These are phyloP conservation scores for Metroxylon sagu DNA, from an alignment of 176 grass and related monocot species.

Conservation along the genomic window DNA sequence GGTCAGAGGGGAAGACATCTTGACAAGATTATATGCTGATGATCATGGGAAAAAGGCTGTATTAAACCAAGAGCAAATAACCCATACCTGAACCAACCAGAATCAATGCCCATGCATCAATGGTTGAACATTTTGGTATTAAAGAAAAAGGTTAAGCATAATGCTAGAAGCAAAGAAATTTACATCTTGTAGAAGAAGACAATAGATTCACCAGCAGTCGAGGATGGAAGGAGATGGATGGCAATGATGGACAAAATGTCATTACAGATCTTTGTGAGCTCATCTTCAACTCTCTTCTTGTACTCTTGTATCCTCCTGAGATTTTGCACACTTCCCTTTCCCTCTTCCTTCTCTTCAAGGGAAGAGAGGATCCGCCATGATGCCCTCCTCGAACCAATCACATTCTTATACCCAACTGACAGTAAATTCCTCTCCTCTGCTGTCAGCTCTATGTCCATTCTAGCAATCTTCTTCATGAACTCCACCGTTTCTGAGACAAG, in stretches of 20 bases:
- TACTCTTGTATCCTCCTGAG: conserved; percentile 37
- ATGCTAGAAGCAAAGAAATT: conserved; percentile 13
- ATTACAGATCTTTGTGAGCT: conserved; percentile 57
- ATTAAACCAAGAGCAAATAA: no score
- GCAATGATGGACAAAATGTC: conserved; percentile 84
- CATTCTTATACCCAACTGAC: conserved; percentile 70
- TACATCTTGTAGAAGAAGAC: conserved; percentile 98
- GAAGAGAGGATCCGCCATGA: conserved; percentile 69
- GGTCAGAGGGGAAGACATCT: no score
- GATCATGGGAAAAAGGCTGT: no score
- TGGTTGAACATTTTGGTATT: not conserved
- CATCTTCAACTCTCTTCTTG: conserved; percentile 61
- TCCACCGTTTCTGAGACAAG: conserved; percentile 57
- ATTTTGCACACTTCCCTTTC: conserved; percentile 24
- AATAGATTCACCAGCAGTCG: conserved; percentile 44
- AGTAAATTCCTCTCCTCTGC: conserved; percentile 75
- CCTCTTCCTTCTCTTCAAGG: conserved; percentile 35
- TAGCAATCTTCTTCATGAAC: conserved; percentile 66
- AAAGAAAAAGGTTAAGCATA: not conserved
- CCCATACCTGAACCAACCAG: no score
- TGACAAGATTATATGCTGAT: no score
- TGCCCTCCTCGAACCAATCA: conserved; percentile 52
- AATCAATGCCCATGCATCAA: not conserved
- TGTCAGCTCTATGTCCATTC: conserved; percentile 84
- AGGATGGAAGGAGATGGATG: conserved; percentile 79